Evolutionary conservation across 768 basidiomycete genomes (phyloP), one percentile per base, ranked within the genome.

Genomic region (Boletellus sp.): DNA sequence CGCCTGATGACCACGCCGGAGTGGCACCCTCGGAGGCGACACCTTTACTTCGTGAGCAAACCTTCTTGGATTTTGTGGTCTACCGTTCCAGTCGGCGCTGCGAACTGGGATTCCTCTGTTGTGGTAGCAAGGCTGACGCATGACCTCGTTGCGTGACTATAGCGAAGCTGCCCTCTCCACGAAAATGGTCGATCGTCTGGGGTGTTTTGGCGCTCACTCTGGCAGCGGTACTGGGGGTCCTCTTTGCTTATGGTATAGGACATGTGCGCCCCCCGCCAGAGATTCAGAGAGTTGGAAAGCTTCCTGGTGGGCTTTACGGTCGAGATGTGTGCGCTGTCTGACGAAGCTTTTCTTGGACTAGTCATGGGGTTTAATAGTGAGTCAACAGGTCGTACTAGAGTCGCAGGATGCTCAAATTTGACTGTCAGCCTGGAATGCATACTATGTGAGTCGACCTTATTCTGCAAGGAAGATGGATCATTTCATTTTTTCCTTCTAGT

Each of bases 331-430:
- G 4, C 6, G 4, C 28, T 9, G 26, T 52, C 38, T 60, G 34
- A 57, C 28, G n/a, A 20, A 13, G 10, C 9, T 16, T 9, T 35
- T 22, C 2, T 11, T 3, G 28, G 28, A 28, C 11, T 35, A 84
- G 81, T 77, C 17, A 70, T 84, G 71, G 83, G 82, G 3, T 85
- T 80, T 55, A 85, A 85, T 54, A 84, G 81, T 84, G 42, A 60
- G 79, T 56, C 44, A 46, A 35, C 16, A 2, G 16, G 16, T 57
- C 32, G 20, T 38, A 17, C 19, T 34, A 16, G 24, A 28, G 53
- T 28, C 13, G 22, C 7, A 45, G 36, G 22, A 33, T 59, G 42
- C 47, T 52, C 17, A 56, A 22, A 38, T 19, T 24, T 20, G 16
- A 28, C 35, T 36, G 24, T 32, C 42, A 85, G 84, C 84, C 6